Conservation (phyloP, 257 asterid genomes). For the Solanum sparsipilum region DNA sequence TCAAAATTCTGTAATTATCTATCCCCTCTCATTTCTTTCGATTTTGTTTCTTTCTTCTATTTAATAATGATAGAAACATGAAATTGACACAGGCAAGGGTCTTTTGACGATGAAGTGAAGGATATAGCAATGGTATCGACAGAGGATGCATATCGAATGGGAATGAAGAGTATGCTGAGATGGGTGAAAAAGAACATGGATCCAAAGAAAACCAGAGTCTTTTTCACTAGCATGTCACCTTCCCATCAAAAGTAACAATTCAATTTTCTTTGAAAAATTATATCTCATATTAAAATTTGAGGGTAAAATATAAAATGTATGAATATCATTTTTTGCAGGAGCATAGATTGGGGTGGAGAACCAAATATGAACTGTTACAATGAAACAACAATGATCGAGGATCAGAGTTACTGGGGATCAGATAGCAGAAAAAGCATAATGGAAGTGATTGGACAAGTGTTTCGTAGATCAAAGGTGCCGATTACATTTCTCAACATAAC, state of each 20-base stretch:
- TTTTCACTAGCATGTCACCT: slow-evolving; percentile 73
- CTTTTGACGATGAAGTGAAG: slow-evolving; percentile 46
- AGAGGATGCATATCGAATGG: slow-evolving; percentile 59
- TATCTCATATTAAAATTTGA: neutral
- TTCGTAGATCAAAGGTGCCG: slow-evolving; percentile 37
- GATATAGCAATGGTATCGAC: slow-evolving; percentile 20
- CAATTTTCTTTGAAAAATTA: neutral
- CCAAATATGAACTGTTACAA: slow-evolving; percentile 45
- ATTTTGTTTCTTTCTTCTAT: neutral
- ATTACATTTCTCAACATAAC: slow-evolving; percentile 62
- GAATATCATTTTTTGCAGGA: slow-evolving; percentile 22
- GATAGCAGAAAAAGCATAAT: slow-evolving; percentile 26
- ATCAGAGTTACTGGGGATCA: slow-evolving; percentile 33
- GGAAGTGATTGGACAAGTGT: slow-evolving; percentile 28
- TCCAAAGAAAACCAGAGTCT: slow-evolving; percentile 37
- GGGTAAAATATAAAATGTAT: neutral
- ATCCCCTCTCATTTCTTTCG: neutral
- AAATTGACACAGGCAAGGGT: slow-evolving; percentile 35
- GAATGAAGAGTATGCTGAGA: slow-evolving; percentile 40
- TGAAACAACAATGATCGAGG: slow-evolving; percentile 45
- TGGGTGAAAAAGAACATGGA: slow-evolving; percentile 62
- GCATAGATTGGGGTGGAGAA: slow-evolving; percentile 60
- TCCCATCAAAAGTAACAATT: slow-evolving; percentile 42
- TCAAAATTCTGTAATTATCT: slow-evolving; percentile 38
- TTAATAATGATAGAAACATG: neutral